Evolutionary conservation across 208 protist species (phyloP).

Genomic region (Crithidia fasciculata): DNA sequence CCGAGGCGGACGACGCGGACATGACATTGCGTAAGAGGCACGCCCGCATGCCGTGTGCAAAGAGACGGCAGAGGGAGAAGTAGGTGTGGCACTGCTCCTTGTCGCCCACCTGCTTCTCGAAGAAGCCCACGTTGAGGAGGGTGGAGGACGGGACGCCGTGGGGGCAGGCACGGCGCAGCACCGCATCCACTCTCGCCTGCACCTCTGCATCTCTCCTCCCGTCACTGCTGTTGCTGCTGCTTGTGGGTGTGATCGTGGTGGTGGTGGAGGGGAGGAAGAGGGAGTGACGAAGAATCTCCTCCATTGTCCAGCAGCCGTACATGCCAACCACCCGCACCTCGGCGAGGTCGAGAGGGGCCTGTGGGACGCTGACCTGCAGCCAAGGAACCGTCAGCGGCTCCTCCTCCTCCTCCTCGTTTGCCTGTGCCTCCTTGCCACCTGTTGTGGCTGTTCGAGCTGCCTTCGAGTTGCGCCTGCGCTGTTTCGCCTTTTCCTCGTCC

Average conservation of each 20-base stretch:
- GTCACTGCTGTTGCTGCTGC: not conserved
- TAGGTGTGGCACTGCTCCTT: conserved; percentile 65
- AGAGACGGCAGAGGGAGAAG: conserved; percentile 51
- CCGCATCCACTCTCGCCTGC: not conserved
- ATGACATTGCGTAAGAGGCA: conserved; percentile 25
- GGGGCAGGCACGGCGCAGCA: conserved; percentile 28
- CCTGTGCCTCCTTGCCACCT: not conserved
- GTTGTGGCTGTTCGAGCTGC: not conserved
- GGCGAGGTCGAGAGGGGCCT: conserved; percentile 16
- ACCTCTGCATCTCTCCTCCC: not conserved
- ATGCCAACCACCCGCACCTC: conserved; percentile 56
- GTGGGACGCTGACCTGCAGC: conserved; percentile 29
- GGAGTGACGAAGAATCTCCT: conserved; percentile 38
- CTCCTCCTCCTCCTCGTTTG: not conserved
- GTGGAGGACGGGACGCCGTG: conserved; percentile 31
- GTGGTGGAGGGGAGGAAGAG: conserved; percentile 23
- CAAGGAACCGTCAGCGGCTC: conserved; percentile 18
- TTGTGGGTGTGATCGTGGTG: not conserved
- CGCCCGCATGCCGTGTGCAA: conserved; percentile 42
- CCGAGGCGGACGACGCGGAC: not conserved
- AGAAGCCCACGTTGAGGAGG: conserved; percentile 42
- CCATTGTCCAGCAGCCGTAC: conserved; percentile 57
- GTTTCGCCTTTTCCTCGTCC: not conserved
- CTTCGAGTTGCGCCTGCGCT: not conserved
- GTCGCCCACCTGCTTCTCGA: conserved; percentile 67